These are phyloP conservation scores for Fomitopsis betulina DNA, from an alignment of 1,284 basidiomycete species.

Conservation along the genomic window DNA sequence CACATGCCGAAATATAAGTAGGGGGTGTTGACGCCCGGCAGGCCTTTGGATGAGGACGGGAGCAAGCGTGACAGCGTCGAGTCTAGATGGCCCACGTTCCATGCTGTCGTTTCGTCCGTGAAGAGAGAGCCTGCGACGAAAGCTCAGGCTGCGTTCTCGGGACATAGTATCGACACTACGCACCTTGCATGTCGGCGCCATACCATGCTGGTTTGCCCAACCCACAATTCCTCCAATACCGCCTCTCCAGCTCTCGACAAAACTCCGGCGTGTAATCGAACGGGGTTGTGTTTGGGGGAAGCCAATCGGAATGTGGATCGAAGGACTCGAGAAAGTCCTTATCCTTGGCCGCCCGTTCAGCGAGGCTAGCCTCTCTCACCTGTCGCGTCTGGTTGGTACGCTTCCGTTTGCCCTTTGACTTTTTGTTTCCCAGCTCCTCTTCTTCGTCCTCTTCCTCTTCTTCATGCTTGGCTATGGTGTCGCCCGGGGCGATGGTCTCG, in stretches of 20 bases:
- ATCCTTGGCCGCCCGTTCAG: constrained; percentile 52
- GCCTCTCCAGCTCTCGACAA: constrained; percentile 83
- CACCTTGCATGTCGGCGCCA: constrained; percentile 91
- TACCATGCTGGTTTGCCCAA: constrained; percentile 92
- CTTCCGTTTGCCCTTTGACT: constrained; percentile 39
- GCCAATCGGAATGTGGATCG: constrained; percentile 69
- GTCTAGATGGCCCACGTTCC: constrained; percentile 93
- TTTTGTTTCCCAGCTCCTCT: constrained; percentile 27
- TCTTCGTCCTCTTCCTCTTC: constrained; percentile 29
- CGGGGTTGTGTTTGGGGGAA: constrained; percentile 65
- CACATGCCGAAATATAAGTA: constrained; percentile 99
- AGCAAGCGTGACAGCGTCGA: constrained; percentile 85
- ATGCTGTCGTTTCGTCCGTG: constrained; percentile 73
- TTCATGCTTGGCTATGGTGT: neutral
- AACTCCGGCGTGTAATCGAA: constrained; percentile 83
- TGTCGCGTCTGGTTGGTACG: constrained; percentile 43
- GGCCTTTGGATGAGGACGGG: constrained; percentile 56
- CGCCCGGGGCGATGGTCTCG: neutral
- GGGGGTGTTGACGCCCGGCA: constrained; percentile 96
- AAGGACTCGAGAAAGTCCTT: constrained; percentile 64
- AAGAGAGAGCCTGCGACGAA: constrained; percentile 71
- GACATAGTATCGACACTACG: constrained; percentile 15
- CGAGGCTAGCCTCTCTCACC: constrained; percentile 48
- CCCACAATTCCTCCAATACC: constrained; percentile 91
- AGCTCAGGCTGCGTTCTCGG: neutral